Evolutionary conservation across 495 filamentous ascomycete genomes (phyloP).

Genomic region (Hamigera avellanea): DNA sequence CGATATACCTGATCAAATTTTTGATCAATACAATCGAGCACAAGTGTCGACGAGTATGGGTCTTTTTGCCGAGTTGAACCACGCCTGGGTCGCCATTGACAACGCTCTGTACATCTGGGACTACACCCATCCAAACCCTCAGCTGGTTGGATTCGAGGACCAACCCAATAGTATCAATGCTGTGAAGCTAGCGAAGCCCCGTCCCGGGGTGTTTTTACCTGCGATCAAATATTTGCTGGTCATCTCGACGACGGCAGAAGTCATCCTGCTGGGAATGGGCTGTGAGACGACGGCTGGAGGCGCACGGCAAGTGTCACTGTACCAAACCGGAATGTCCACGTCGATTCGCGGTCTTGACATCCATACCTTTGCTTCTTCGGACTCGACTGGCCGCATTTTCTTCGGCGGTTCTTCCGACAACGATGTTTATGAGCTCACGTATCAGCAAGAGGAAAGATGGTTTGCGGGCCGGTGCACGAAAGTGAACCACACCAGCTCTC

Average conservation of each 20-base stretch:
- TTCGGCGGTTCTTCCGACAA: constrained; percentile 69
- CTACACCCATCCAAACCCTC: constrained; percentile 76
- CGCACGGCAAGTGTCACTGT: constrained; percentile 58
- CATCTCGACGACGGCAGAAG: constrained; percentile 71
- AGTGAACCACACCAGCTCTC: constrained; percentile 74
- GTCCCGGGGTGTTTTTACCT: constrained; percentile 68
- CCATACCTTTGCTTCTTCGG: constrained; percentile 63
- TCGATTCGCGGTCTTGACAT: constrained; percentile 61
- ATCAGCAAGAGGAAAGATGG: constrained; percentile 96
- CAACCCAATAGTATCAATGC: constrained; percentile 73
- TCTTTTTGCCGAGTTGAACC: constrained; percentile 80
- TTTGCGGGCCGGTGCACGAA: constrained; percentile 73
- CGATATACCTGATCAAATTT: constrained; percentile 76
- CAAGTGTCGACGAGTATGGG: constrained; percentile 82
- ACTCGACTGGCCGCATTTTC: constrained; percentile 76
- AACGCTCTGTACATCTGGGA: constrained; percentile 96
- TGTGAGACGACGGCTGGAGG: constrained; percentile 49
- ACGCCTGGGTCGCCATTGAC: constrained; percentile 94
- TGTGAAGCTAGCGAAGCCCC: constrained; percentile 72
- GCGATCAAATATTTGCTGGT: constrained; percentile 78
- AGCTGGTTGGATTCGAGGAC: constrained; percentile 87
- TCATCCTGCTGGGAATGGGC: constrained; percentile 72
- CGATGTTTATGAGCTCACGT: constrained; percentile 85
- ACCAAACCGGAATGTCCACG: constrained; percentile 71
- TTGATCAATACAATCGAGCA: constrained; percentile 78